Evolutionary conservation across 768 basidiomycete genomes (phyloP), one percentile per base, ranked within the genome.

Genomic region (Tephrocybe sp.): DNA sequence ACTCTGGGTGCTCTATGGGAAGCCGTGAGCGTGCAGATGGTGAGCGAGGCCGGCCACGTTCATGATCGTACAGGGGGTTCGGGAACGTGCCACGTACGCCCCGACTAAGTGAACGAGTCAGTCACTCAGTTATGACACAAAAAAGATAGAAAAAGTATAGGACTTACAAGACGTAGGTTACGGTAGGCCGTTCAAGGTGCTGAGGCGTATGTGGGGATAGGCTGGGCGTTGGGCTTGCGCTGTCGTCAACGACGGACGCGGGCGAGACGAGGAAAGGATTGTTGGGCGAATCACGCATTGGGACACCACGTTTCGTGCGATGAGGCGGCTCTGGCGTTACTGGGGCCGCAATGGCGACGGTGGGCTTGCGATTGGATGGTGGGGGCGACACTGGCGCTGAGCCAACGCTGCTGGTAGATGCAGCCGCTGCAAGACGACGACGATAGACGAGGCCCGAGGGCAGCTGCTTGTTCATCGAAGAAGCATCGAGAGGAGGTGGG

Each of bases 161-260:
- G 3, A 79, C 86, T 59, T 64, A 89, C 87, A 89, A 89, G 39
- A 89, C 87, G 59, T 85, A 86, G 22, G 80, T 81, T 44, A 89
- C 69, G 2, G 77, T 86, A 0, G 83, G 82, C 57, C 76, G 77
- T 62, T 88, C 87, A 27, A 75, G 34, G 13, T 47, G 69, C 30
- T 60, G 60, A 5, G 62, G 67, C 36, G 64, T 67, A 12, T 79
- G 77, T 0, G 65, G 60, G 21, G 65, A 62, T 3, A 60, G 45
- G 43, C 59, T 68, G 24, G 67, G 62, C 0, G 66, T 64, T 9
- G 69, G 69, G 21, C 60, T 64, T 11, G 68, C 66, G 6, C 70
- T 66, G 4, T 72, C 71, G 9, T 48, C 61, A 15, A 53, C 38
- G 9, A 60, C 54, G 19, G 74, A 71, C 1, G 75, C 75, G 9